Evolutionary conservation across 257 asterid genomes (phyloP).

Genomic region (Nicotiana sylvestris): DNA sequence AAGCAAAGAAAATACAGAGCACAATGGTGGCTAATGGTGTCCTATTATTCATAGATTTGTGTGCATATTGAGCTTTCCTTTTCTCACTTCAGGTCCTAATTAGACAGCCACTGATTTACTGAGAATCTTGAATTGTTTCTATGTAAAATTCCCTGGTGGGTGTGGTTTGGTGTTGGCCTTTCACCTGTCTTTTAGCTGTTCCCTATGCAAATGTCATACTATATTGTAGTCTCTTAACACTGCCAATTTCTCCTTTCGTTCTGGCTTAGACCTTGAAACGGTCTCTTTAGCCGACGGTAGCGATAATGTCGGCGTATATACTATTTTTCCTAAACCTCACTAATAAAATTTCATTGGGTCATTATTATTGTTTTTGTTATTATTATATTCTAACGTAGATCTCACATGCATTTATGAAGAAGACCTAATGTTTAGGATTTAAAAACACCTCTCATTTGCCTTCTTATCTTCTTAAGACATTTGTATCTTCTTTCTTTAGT

Average conservation of each 20-base stretch:
- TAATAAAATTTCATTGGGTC: no score
- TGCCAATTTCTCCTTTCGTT: not conserved
- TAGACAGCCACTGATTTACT: not conserved
- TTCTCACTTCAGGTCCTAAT: not conserved
- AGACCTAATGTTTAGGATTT: no score
- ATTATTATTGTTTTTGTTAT: no score
- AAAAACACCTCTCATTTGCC: no score
- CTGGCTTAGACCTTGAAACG: no score
- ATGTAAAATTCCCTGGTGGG: constrained; percentile 30
- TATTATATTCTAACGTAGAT: no score
- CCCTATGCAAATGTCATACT: constrained; percentile 18
- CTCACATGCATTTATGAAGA: no score
- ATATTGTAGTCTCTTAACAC: not conserved
- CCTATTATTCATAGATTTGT: constrained; percentile 9
- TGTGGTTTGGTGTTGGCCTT: constrained; percentile 35
- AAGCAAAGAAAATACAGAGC: constrained; percentile 13
- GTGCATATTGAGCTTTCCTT: constrained; percentile 3
- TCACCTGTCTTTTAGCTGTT: constrained; percentile 34
- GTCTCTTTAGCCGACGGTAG: no score
- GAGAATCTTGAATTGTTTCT: not conserved
- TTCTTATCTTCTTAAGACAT: no score
- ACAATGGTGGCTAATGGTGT: constrained; percentile 12
- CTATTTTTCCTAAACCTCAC: no score
- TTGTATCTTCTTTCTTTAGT: no score
- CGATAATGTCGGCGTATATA: no score